Percentiles rank a stretch among this genome's conserved stretches.
phyloP scores from a whole-genome alignment of 1,284 basidiomycete genomes.

The Afroboletus lepidellus region DNA sequence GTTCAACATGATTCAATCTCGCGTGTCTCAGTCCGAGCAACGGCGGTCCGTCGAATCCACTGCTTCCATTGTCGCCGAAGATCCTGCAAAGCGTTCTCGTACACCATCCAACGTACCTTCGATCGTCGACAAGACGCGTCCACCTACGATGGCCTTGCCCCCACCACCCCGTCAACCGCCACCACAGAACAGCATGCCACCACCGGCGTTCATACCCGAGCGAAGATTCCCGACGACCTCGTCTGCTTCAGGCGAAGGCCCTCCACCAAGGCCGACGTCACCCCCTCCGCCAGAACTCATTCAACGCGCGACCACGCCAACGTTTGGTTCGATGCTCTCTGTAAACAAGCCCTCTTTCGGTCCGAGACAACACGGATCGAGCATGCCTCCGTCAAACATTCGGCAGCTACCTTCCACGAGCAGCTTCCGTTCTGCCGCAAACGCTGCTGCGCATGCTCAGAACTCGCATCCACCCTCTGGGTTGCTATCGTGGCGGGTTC shows the following conservation, averaged over 20 bases:
- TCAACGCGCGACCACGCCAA: conserved; percentile 82
- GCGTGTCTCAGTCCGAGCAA: conserved; percentile 41
- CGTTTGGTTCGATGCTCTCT: conserved; percentile 61
- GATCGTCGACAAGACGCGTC: conserved; percentile 72
- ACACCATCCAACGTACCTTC: conserved; percentile 50
- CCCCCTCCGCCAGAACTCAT: conserved; percentile 88
- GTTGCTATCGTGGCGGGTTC: conserved; percentile 44
- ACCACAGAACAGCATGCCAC: conserved; percentile 68
- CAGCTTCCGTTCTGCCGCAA: conserved; percentile 74
- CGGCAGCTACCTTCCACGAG: conserved; percentile 76
- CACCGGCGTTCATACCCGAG: conserved; percentile 74
- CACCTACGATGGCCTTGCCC: conserved; percentile 82
- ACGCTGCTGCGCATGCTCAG: conserved; percentile 51
- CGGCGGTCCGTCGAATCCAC: conserved; percentile 62
- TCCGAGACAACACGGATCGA: conserved; percentile 59
- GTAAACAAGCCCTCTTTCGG: conserved; percentile 51
- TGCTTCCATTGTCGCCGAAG: conserved; percentile 46
- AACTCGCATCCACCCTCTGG: conserved; percentile 40
- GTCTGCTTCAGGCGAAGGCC: conserved; percentile 50
- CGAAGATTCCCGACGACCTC: conserved; percentile 55
- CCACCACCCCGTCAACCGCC: conserved; percentile 83
- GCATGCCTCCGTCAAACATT: conserved; percentile 64
- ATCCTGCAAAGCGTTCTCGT: conserved; percentile 50
- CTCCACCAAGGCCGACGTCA: conserved; percentile 82
- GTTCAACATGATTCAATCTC: conserved; percentile 38